A percentile compares a stretch with the other conserved stretches of the same genome.
Conservation (phyloP, 2,329 filamentous ascomycete species). For the Curvularia spicifera region DNA sequence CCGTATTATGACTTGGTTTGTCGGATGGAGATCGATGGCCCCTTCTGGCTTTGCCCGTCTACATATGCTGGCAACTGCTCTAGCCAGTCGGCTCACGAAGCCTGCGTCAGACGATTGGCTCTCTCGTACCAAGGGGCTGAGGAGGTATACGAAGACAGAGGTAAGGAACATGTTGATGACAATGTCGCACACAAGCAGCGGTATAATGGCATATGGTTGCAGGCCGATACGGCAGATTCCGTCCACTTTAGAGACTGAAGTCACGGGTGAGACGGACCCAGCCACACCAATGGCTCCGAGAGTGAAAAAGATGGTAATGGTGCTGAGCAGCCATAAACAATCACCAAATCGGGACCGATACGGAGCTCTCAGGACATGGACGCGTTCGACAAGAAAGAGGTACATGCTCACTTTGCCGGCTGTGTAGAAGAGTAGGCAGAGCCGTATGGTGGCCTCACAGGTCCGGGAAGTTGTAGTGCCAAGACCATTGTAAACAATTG, state of each 20-base stretch:
- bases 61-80: constrained; percentile 23
- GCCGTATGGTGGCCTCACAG: constrained; percentile 46
- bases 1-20: constrained; percentile 27
- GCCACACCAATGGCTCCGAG: constrained; percentile 40
- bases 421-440: constrained; percentile 47
- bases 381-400: constrained; percentile 52
- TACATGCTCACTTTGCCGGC: constrained; percentile 37
- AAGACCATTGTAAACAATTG: constrained; percentile 43
- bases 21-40: constrained; percentile 17
- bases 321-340: constrained; percentile 45
- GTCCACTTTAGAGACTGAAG: constrained; percentile 38
- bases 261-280: constrained; percentile 42
- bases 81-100: constrained; percentile 22
- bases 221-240: constrained; percentile 51
- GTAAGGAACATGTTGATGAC: constrained; percentile 51
- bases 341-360: constrained; percentile 42
- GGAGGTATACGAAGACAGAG: constrained; percentile 47
- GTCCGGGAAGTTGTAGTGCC: constrained; percentile 30
- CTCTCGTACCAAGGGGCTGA: constrained; percentile 41
- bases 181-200: constrained; percentile 49
- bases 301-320: constrained; percentile 32
- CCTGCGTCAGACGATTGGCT: constrained; percentile 10
- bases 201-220: constrained; percentile 44
- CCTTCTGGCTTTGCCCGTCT: constrained; percentile 4
- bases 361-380: constrained; percentile 47